phyloP scores from a whole-genome alignment of 1,139 yeast species.

The Kodamaea sp. region DNA sequence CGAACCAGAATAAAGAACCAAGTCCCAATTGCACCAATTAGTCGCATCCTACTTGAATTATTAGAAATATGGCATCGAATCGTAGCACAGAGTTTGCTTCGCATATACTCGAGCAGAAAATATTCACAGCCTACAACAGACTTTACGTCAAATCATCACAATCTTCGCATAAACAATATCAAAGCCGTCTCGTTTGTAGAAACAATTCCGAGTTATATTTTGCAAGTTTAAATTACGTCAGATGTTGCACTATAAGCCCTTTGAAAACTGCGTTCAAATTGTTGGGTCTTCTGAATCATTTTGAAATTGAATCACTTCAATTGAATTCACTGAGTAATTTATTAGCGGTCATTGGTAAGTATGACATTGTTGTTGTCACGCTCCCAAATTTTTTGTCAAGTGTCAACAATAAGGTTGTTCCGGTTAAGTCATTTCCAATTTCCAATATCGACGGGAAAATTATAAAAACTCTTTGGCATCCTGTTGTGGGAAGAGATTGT shows the following conservation, averaged over 20 bases:
- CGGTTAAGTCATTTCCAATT: slow-evolving; percentile 17
- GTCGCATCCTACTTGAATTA: not conserved
- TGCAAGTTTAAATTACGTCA: slow-evolving; percentile 27
- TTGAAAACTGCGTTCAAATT: slow-evolving; percentile 20
- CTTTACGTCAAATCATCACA: not conserved
- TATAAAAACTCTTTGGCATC: slow-evolving; percentile 33
- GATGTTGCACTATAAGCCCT: slow-evolving; percentile 27
- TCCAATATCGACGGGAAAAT: slow-evolving; percentile 17
- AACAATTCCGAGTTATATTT: slow-evolving; percentile 28
- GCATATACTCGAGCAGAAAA: slow-evolving; percentile 6
- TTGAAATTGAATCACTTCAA: slow-evolving; percentile 22
- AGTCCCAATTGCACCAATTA: not conserved
- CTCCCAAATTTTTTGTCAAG: slow-evolving; percentile 18
- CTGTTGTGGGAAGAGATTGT: slow-evolving; percentile 24
- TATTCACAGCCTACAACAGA: slow-evolving; percentile 3
- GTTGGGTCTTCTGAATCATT: slow-evolving; percentile 12
- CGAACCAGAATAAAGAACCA: no score
- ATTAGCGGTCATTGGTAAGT: slow-evolving; percentile 32
- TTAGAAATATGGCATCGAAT: not conserved
- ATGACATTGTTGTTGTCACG: slow-evolving; percentile 23
- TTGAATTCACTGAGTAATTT: slow-evolving; percentile 30
- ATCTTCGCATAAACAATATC: not conserved
- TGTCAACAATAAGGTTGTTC: slow-evolving; percentile 5
- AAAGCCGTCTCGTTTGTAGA: slow-evolving; percentile 14
- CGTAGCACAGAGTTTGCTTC: not conserved